phyloP scores from a whole-genome alignment of 2,329 filamentous ascomycete genomes.

The Microdochium trichocladiopsis region DNA sequence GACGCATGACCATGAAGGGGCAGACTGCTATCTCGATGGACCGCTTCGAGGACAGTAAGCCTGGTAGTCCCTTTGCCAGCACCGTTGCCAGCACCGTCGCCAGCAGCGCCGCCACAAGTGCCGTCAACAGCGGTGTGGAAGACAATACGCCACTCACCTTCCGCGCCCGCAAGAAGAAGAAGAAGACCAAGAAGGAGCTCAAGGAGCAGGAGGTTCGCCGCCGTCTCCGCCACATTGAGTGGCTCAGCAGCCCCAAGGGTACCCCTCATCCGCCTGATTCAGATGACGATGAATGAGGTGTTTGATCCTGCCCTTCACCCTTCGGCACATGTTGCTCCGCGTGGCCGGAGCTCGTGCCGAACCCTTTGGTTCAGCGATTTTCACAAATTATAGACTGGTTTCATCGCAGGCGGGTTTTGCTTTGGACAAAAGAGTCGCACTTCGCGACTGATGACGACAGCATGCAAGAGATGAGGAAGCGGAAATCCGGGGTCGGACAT shows the following conservation, averaged over 20 bases:
- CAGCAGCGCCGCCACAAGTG: conserved; percentile 53
- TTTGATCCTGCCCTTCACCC: background rate
- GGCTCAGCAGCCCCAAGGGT: conserved; percentile 80
- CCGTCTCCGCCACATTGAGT: conserved; percentile 76
- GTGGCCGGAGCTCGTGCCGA: background rate
- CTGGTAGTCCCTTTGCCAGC: conserved; percentile 49
- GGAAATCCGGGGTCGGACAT: background rate
- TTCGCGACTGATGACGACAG: background rate
- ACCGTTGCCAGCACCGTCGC: conserved; percentile 51
- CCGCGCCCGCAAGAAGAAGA: conserved; percentile 89
- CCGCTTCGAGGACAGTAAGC: conserved; percentile 78
- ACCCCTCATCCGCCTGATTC: conserved; percentile 72
- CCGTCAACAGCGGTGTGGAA: conserved; percentile 77
- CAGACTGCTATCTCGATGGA: conserved; percentile 66
- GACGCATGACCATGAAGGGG: conserved; percentile 79
- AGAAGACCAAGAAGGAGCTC: conserved; percentile 92
- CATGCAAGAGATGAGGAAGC: background rate
- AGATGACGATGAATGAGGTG: conserved; percentile 54
- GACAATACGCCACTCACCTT: conserved; percentile 80
- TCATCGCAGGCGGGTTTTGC: background rate
- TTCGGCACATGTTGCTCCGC: background rate
- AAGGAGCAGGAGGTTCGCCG: conserved; percentile 90
- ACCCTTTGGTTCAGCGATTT: background rate
- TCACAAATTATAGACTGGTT: background rate
- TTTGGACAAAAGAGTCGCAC: background rate